Percentiles rank a stretch among this genome's conserved stretches.
These are phyloP conservation scores for Magnolia changhungtana DNA, from an alignment of 164 flowering plant genomes.

Conservation along the genomic window DNA sequence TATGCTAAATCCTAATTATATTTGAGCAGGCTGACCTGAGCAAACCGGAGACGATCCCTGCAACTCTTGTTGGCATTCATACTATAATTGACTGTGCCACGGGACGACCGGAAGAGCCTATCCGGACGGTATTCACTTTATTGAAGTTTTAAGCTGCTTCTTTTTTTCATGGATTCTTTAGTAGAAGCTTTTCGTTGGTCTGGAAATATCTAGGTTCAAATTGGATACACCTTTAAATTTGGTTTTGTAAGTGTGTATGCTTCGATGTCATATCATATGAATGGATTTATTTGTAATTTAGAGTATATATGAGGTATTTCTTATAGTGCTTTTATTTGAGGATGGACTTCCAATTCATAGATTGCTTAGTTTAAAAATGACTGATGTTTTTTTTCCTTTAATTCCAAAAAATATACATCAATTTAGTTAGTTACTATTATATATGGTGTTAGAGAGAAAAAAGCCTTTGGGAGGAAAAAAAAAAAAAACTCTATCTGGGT, in stretches of 20 bases:
- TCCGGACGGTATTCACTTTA: conserved; percentile 57
- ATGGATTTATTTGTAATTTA: not conserved
- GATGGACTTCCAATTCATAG: not conserved
- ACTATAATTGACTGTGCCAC: conserved; percentile 98
- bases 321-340: not conserved
- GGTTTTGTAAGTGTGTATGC: not conserved
- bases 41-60: conserved; percentile 95
- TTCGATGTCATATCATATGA: not conserved
- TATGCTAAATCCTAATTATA: not conserved
- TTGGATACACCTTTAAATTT: not conserved
- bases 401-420: not conserved
- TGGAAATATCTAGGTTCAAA: not conserved
- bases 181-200: not conserved
- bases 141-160: not conserved
- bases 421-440: too few relatives aligned
- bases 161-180: not conserved
- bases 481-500: too few relatives aligned
- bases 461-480: too few relatives aligned
- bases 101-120: conserved; percentile 98
- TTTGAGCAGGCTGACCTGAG: conserved; percentile 81
- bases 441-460: too few relatives aligned
- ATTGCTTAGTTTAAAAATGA: not conserved
- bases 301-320: not conserved
- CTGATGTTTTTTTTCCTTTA: not conserved
- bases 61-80: conserved; percentile 89